Percentiles rank a stretch among this genome's conserved stretches.
Evolutionary conservation across 768 basidiomycete species (phyloP).

Genomic region (Suillus placidus): DNA sequence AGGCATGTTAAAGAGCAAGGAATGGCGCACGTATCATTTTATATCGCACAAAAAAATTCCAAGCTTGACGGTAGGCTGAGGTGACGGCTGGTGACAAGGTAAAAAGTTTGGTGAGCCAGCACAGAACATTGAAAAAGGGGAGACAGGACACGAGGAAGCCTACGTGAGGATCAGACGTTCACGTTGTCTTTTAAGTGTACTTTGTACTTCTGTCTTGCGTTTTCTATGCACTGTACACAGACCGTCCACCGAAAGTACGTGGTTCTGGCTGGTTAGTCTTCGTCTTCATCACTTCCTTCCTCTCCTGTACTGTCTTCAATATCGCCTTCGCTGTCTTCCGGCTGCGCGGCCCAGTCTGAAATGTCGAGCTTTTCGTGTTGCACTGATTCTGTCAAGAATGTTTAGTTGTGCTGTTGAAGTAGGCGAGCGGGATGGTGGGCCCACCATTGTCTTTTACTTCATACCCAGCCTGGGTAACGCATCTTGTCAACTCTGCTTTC

Average conservation of each 20-base stretch:
- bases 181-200: neutral
- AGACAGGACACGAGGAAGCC: constrained; percentile 57
- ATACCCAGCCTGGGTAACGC: constrained; percentile 78
- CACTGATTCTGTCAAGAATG: constrained; percentile 44
- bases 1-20: constrained; percentile 98
- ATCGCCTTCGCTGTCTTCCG: constrained; percentile 27
- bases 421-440: constrained; percentile 11
- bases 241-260: neutral
- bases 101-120: constrained; percentile 78
- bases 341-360: constrained; percentile 54
- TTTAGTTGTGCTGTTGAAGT: neutral
- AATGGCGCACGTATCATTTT: constrained; percentile 90
- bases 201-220: neutral
- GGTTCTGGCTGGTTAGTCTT: constrained; percentile 8
- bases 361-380: constrained; percentile 60
- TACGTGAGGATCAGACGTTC: constrained; percentile 68
- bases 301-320: constrained; percentile 22
- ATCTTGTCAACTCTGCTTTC: constrained; percentile 68
- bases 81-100: constrained; percentile 55
- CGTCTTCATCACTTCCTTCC: constrained; percentile 18
- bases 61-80: constrained; percentile 60
- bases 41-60: constrained; percentile 75
- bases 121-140: constrained; percentile 73
- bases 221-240: constrained; percentile 6
- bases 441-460: constrained; percentile 68